Base-by-base conservation (phyloP, 2,329 filamentous ascomycete species). In the Fusarium acutatum region DNA sequence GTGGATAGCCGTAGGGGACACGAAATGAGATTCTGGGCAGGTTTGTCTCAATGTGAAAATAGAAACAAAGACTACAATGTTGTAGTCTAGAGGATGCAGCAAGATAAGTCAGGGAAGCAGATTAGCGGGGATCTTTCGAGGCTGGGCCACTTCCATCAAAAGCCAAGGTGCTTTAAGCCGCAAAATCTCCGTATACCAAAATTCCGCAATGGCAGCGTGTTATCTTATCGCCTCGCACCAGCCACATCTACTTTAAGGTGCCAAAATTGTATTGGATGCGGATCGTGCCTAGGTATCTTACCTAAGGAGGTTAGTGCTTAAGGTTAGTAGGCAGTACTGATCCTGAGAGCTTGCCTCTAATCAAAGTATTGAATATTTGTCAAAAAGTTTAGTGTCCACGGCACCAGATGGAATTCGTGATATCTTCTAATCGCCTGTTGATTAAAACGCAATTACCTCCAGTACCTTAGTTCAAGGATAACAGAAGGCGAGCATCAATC, bases 221-320 rank as follows among this genome's bases (percentile, higher is more conserved):
- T 79, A 79, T 79, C 77, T 79, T 77, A 79, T 79, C 77, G 52
- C 52, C n/a, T 18, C 8, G 26, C 40, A 46, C 56, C 26, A 59
- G 67, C 40, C 43, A 64, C 50, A 49, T 40, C 28, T 26, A 24
- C n/a, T 47, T 34, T 20, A 20, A 15, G 30, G n/a, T 44, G 46
- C 46, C 34, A 49, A 64, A 34, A 56, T 30, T 30, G 18, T 28
- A 28, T 49, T 49, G 22, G 22, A 30, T n/a, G 46, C 28, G 28
- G 44, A 28, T 47, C 26, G 28, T 32, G 28, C 30, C 22, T 49
- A 10, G 13, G 11, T 13, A 18, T 20, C 44, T 30, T 30, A 30
- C 44, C 44, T 30, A 30, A 26, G 17, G 44, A 22, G 13, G 44
- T 46, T 28, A 22, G 24, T n/a, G 15, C 44, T 22, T 28, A 7